phyloP scores from a whole-genome alignment of 805 yeast genomes.

The Soucietia sequanensis region DNA sequence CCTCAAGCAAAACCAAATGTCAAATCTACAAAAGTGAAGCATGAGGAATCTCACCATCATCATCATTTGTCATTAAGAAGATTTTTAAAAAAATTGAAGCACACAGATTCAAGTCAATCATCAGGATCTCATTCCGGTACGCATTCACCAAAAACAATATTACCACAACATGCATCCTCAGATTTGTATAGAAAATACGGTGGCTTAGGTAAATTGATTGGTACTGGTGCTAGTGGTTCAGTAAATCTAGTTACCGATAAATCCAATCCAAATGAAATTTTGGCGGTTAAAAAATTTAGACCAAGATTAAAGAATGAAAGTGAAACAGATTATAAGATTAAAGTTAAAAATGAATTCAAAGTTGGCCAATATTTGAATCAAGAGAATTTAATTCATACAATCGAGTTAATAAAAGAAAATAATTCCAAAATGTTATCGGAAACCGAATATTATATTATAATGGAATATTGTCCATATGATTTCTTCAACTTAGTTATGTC shows the following conservation, averaged over 20 bases:
- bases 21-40: background rate
- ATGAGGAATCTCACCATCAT: slow-evolving; percentile 5
- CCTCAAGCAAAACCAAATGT: background rate
- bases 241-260: slow-evolving; percentile 74
- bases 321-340: slow-evolving; percentile 67
- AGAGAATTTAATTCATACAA: slow-evolving; percentile 75
- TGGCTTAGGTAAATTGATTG: slow-evolving; percentile 63
- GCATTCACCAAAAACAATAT: background rate
- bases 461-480: slow-evolving; percentile 93
- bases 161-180: slow-evolving; percentile 18
- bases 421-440: slow-evolving; percentile 14
- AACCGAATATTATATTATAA: slow-evolving; percentile 61
- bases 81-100: slow-evolving; percentile 50
- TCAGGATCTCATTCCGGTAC: slow-evolving; percentile 4
- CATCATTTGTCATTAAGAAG: slow-evolving; percentile 38
- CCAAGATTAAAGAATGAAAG: slow-evolving; percentile 60
- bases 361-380: slow-evolving; percentile 75
- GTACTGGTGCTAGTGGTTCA: slow-evolving; percentile 94
- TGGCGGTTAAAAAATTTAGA: slow-evolving; percentile 87
- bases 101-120: slow-evolving; percentile 9
- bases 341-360: slow-evolving; percentile 79
- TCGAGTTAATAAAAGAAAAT: slow-evolving; percentile 74
- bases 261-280: slow-evolving; percentile 49
- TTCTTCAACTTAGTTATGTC: slow-evolving; percentile 92
- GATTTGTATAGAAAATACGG: slow-evolving; percentile 60